phyloP scores from a whole-genome alignment of 805 yeast genomes.

The Hemisphaericaspora nanyangensis region DNA sequence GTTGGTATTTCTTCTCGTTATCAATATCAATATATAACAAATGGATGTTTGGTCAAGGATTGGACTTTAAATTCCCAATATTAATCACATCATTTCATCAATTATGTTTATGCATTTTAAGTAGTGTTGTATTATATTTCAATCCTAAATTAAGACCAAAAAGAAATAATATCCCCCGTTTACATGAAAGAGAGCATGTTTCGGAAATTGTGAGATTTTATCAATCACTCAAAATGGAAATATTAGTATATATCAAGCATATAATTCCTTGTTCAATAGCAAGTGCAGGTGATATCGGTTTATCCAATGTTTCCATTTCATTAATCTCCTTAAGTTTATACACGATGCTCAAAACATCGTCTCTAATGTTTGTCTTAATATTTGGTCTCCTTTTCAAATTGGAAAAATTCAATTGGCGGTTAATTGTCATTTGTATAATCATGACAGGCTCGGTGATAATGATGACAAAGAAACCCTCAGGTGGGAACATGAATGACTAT shows the following conservation, averaged over 20 bases:
- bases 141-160: constrained; percentile 49
- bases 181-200: neutral
- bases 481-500: constrained; percentile 14
- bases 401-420: constrained; percentile 67
- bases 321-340: constrained; percentile 79
- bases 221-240: neutral
- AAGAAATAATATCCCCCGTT: neutral
- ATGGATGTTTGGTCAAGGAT: constrained; percentile 91
- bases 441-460: constrained; percentile 83
- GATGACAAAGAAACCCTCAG: constrained; percentile 60
- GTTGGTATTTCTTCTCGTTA: constrained; percentile 72
- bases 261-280: constrained; percentile 85
- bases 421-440: constrained; percentile 64
- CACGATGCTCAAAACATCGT: constrained; percentile 89
- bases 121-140: constrained; percentile 43
- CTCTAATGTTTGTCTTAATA: constrained; percentile 80
- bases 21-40: constrained; percentile 80
- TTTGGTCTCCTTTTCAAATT: constrained; percentile 82
- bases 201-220: neutral
- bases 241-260: constrained; percentile 38
- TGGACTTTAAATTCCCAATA: constrained; percentile 80
- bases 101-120: constrained; percentile 54
- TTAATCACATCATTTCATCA: constrained; percentile 86
- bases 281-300: constrained; percentile 89
- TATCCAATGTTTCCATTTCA: constrained; percentile 80